Percentiles rank a stretch among this genome's conserved stretches.
Conservation (phyloP, 805 yeast genomes). For the Schizosaccharomyces japonicus region DNA sequence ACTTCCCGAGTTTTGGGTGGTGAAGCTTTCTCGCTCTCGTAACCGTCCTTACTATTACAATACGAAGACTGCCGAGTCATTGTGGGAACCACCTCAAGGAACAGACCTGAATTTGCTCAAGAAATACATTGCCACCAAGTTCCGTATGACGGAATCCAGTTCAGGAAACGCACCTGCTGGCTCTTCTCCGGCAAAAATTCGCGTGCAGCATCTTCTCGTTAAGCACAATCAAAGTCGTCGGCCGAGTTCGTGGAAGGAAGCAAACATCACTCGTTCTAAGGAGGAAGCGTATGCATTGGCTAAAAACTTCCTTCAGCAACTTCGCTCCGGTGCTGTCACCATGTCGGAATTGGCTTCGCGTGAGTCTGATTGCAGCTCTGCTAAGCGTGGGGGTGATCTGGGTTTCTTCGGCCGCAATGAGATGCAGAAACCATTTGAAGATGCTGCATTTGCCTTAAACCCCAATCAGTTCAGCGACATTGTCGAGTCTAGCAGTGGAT, state of each 20-base stretch:
- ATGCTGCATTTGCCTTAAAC: slow-evolving; percentile 56
- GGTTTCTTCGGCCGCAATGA: slow-evolving; percentile 74
- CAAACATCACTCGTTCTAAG: slow-evolving; percentile 48
- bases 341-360: slow-evolving; percentile 53
- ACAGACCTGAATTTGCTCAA: slow-evolving; percentile 39
- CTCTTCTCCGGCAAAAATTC: slow-evolving; percentile 27
- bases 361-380: slow-evolving; percentile 76
- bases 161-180: slow-evolving; percentile 13
- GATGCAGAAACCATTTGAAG: slow-evolving; percentile 89
- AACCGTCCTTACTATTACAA: slow-evolving; percentile 67
- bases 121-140: slow-evolving; percentile 24
- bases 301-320: slow-evolving; percentile 31
- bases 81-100: slow-evolving; percentile 82
- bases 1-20: slow-evolving; percentile 66
- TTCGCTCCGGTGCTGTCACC: slow-evolving; percentile 38
- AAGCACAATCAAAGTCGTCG: slow-evolving; percentile 68
- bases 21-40: slow-evolving; percentile 54
- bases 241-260: slow-evolving; percentile 77
- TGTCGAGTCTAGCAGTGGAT: slow-evolving; percentile 76
- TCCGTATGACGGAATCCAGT: slow-evolving; percentile 3
- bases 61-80: slow-evolving; percentile 42
- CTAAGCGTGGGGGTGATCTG: slow-evolving; percentile 70
- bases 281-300: slow-evolving; percentile 55
- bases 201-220: slow-evolving; percentile 59
- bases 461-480: slow-evolving; percentile 66